These are phyloP conservation scores for Crucibulum laeve DNA, from an alignment of 768 basidiomycete species.

Conservation along the genomic window DNA sequence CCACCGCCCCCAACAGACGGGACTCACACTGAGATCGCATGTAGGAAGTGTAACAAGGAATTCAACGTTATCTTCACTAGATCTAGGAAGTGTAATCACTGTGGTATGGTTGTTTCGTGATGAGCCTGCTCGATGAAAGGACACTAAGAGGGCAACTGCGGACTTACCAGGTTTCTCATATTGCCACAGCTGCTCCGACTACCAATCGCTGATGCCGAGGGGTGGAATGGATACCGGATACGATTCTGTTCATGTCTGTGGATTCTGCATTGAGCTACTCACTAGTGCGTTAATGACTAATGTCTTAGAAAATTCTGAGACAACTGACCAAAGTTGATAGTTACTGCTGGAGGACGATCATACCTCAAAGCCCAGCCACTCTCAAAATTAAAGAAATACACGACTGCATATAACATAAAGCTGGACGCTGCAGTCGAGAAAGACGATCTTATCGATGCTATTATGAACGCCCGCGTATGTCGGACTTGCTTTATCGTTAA, in stretches of 20 bases:
- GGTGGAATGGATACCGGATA: conserved; percentile 50
- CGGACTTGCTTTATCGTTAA: neutral
- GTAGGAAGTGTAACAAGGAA: conserved; percentile 72
- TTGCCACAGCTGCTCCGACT: conserved; percentile 72
- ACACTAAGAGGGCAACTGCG: neutral
- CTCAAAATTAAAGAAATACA: conserved; percentile 63
- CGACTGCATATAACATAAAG: conserved; percentile 64
- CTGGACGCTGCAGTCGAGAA: conserved; percentile 67
- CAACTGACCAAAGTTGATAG: conserved; percentile 26
- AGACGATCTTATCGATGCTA: conserved; percentile 69
- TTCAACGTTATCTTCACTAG: conserved; percentile 65
- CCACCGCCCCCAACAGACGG: conserved; percentile 39
- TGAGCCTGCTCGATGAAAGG: neutral
- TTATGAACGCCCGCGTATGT: conserved; percentile 51
- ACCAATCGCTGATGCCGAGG: conserved; percentile 75
- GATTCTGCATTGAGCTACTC: conserved; percentile 67
- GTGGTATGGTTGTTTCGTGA: conserved; percentile 41
- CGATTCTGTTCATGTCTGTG: conserved; percentile 64
- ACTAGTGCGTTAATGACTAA: conserved; percentile 40
- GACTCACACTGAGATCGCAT: conserved; percentile 29
- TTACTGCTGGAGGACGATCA: conserved; percentile 61
- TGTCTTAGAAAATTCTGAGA: neutral
- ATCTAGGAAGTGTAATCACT: conserved; percentile 68
- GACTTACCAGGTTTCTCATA: conserved; percentile 39
- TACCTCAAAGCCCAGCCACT: conserved; percentile 54